phyloP scores from a whole-genome alignment of 2,329 filamentous ascomycete species.

The Phyllosticta citrichinensis region DNA sequence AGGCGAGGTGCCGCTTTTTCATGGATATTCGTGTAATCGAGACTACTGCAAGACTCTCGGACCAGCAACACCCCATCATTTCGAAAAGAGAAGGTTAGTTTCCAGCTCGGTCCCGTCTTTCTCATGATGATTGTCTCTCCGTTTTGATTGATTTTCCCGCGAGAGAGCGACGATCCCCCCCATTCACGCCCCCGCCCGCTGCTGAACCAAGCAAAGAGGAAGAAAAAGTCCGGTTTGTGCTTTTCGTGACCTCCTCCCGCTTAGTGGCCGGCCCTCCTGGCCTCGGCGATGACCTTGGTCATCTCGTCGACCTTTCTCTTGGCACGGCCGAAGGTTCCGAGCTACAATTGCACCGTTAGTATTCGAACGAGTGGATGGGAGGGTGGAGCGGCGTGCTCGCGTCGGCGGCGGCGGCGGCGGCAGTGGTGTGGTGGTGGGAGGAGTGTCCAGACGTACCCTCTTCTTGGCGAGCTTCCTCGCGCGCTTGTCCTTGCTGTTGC shows the following conservation, averaged over 20 bases:
- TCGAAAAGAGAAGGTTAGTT: not conserved
- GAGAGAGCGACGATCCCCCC: not conserved
- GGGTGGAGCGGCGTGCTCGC: not conserved
- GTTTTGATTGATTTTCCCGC: not conserved
- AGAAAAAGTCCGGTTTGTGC: slow-evolving; percentile 2
- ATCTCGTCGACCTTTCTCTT: slow-evolving; percentile 99
- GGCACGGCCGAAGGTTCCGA: slow-evolving; percentile 96
- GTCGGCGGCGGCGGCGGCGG: not conserved
- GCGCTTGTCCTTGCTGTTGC: slow-evolving; percentile 99
- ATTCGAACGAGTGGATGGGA: not conserved
- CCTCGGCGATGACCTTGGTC: slow-evolving; percentile 93
- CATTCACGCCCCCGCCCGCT: slow-evolving; percentile 1
- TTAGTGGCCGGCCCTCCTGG: slow-evolving; percentile 69
- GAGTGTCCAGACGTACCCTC: slow-evolving; percentile 56
- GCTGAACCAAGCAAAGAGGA: slow-evolving; percentile 6
- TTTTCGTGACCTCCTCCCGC: not conserved
- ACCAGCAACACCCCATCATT: not conserved
- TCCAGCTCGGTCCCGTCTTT: not conserved
- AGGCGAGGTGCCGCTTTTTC: not conserved
- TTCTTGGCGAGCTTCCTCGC: slow-evolving; percentile 99
- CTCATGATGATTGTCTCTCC: too few relatives aligned
- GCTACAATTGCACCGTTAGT: slow-evolving; percentile 41
- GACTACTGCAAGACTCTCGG: not conserved
- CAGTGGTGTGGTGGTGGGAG: not conserved
- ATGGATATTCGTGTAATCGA: not conserved